Conservation (phyloP, 805 yeast species). For the Wickerhamiella allomyrinae region DNA sequence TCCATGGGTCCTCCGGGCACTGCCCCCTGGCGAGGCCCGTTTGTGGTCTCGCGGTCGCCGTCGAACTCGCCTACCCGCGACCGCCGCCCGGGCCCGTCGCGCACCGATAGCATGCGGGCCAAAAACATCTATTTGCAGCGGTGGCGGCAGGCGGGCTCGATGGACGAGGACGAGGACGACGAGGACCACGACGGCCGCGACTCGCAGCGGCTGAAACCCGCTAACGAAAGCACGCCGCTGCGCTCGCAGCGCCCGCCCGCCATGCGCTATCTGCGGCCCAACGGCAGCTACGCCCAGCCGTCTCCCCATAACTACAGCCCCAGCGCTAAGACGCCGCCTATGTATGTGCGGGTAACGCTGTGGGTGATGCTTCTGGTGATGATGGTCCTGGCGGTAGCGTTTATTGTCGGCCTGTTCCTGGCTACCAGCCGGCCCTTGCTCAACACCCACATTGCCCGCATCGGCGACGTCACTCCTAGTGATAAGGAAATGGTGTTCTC, state of each 20-base stretch:
- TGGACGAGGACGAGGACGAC: constrained; percentile 29
- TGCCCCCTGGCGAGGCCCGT: background rate
- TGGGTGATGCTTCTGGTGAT: constrained; percentile 22
- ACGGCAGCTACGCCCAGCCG: background rate
- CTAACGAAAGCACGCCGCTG: constrained; percentile 25
- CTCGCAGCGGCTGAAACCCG: constrained; percentile 13
- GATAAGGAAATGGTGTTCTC: constrained; percentile 77
- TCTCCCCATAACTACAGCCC: constrained; percentile 32
- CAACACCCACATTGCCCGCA: constrained; percentile 42
- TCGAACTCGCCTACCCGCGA: background rate
- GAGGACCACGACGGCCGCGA: constrained; percentile 36
- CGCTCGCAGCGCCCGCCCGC: constrained; percentile 4
- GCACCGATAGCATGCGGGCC: constrained; percentile 17
- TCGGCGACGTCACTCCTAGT: constrained; percentile 61
- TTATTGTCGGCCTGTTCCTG: constrained; percentile 65
- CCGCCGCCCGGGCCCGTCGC: constrained; percentile 3
- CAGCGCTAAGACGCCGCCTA: constrained; percentile 3
- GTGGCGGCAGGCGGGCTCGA: constrained; percentile 12
- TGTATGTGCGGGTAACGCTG: constrained; percentile 20
- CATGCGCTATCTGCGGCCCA: constrained; percentile 2
- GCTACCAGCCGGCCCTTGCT: constrained; percentile 79
- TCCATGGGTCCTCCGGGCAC: background rate
- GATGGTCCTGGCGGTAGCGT: constrained; percentile 37
- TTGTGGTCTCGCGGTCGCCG: constrained; percentile 1
- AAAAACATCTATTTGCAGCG: constrained; percentile 17